phyloP scores from a whole-genome alignment of 257 asterid genomes.

The Scutellaria barbata region DNA sequence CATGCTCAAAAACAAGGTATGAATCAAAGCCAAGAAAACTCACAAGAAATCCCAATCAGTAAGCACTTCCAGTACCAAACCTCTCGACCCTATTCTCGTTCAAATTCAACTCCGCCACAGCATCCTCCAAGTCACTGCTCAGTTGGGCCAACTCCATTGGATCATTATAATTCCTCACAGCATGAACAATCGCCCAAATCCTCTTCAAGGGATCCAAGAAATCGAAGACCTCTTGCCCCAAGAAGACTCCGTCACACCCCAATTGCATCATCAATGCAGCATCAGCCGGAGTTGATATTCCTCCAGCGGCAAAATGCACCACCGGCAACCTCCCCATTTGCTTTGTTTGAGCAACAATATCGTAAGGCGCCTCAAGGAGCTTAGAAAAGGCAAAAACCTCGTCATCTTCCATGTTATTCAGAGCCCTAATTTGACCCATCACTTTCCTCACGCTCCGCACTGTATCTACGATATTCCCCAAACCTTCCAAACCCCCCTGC shows the following conservation, averaged over 20 bases:
- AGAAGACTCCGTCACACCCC: slow-evolving; percentile 81
- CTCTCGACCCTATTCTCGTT: slow-evolving; percentile 51
- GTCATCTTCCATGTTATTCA: slow-evolving; percentile 86
- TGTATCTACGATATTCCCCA: slow-evolving; percentile 59
- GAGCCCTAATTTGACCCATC: slow-evolving; percentile 68
- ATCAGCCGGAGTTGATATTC: slow-evolving; percentile 82
- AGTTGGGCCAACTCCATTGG: slow-evolving; percentile 67
- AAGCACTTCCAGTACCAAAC: slow-evolving; percentile 43
- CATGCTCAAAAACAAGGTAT: slow-evolving; percentile 30
- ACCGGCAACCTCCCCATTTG: slow-evolving; percentile 92
- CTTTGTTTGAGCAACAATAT: slow-evolving; percentile 77
- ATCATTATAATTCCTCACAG: slow-evolving; percentile 75
- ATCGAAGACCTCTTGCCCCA: slow-evolving; percentile 64
- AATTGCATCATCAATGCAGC: slow-evolving; percentile 91
- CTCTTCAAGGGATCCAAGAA: slow-evolving; percentile 62
- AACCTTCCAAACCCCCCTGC: slow-evolving; percentile 63
- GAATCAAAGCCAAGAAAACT: slow-evolving; percentile 17
- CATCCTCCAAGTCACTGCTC: slow-evolving; percentile 72
- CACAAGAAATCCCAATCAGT: slow-evolving; percentile 39
- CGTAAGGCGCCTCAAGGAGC: slow-evolving; percentile 71
- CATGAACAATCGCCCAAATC: slow-evolving; percentile 74
- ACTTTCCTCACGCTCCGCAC: slow-evolving; percentile 73
- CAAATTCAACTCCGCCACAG: slow-evolving; percentile 58
- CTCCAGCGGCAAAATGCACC: slow-evolving; percentile 89
- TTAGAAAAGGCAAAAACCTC: slow-evolving; percentile 79